phyloP scores from a whole-genome alignment of 495 filamentous ascomycete species.

The Neurospora sp. region DNA sequence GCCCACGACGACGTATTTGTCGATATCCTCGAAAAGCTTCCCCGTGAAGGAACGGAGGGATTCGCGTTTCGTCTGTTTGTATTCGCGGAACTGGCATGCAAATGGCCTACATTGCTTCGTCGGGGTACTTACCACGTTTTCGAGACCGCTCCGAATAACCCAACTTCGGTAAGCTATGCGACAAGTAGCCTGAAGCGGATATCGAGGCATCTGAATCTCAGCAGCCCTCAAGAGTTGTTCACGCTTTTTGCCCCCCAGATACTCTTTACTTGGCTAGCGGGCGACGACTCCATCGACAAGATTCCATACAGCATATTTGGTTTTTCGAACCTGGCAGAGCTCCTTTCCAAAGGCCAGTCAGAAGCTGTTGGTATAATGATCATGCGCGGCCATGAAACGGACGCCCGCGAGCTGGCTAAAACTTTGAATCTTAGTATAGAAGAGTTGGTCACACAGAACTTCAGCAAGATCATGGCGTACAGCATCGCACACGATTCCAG shows the following conservation, averaged over 20 bases:
- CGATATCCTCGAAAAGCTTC: constrained; percentile 64
- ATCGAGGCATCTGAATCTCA: constrained; percentile 51
- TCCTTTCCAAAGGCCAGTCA: constrained; percentile 62
- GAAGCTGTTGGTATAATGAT: constrained; percentile 76
- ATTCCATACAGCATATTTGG: constrained; percentile 80
- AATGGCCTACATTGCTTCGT: constrained; percentile 71
- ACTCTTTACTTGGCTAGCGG: constrained; percentile 82
- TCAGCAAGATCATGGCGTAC: constrained; percentile 76
- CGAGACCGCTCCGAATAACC: constrained; percentile 66
- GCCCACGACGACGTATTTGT: constrained; percentile 73
- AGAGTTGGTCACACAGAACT: constrained; percentile 55
- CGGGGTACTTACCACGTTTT: constrained; percentile 87
- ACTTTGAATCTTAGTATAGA: constrained; percentile 42
- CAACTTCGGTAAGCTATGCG: constrained; percentile 55
- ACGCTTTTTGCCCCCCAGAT: constrained; percentile 83
- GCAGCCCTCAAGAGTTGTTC: constrained; percentile 59
- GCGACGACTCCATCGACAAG: constrained; percentile 47
- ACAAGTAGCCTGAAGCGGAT: constrained; percentile 57
- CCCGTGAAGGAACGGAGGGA: constrained; percentile 64
- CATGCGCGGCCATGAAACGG: constrained; percentile 65
- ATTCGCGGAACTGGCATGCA: constrained; percentile 61
- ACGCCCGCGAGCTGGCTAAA: constrained; percentile 46
- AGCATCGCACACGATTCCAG: constrained; percentile 70
- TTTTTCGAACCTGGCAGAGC: constrained; percentile 56
- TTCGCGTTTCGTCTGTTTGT: constrained; percentile 75